Evolutionary conservation across 371 early-diverging fungal genomes (phyloP).

Genomic region (Chytridiales sp.): DNA sequence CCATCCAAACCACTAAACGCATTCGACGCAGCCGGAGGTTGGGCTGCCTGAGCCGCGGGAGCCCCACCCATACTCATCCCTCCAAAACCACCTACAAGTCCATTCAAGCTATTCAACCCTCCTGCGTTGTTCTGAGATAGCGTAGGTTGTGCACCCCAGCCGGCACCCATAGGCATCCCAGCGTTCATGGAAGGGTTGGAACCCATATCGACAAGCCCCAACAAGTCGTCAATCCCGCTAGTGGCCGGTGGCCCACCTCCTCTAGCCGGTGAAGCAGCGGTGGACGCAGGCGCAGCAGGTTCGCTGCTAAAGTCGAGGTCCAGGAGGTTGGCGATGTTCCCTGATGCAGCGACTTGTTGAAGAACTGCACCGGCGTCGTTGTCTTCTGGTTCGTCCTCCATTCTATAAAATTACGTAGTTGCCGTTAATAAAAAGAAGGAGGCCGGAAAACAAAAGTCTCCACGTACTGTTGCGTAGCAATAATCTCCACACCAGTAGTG

Average conservation of each 20-base stretch:
- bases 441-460: neutral
- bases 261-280: neutral
- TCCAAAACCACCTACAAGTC: too few relatives aligned
- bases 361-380: constrained; percentile 31
- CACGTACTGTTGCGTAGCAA: neutral
- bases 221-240: constrained; percentile 40
- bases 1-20: too few relatives aligned
- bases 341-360: constrained; percentile 42
- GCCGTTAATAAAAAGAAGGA: too few relatives aligned
- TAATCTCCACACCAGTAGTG: constrained; percentile 41
- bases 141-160: too few relatives aligned
- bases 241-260: neutral
- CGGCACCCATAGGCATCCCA: too few relatives aligned
- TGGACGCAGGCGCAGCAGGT: constrained; percentile 4
- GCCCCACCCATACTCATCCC: too few relatives aligned
- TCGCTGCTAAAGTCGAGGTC: constrained; percentile 59
- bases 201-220: constrained; percentile 32
- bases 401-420: neutral
- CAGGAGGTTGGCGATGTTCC: constrained; percentile 57
- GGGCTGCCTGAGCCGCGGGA: too few relatives aligned
- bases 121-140: too few relatives aligned
- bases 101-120: too few relatives aligned
- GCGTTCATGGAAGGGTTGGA: neutral
- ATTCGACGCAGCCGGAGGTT: too few relatives aligned
- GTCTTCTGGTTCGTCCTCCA: constrained; percentile 24